Conservation (phyloP, 352 stramenopile genomes). For the Aphanomyces euteiches region DNA sequence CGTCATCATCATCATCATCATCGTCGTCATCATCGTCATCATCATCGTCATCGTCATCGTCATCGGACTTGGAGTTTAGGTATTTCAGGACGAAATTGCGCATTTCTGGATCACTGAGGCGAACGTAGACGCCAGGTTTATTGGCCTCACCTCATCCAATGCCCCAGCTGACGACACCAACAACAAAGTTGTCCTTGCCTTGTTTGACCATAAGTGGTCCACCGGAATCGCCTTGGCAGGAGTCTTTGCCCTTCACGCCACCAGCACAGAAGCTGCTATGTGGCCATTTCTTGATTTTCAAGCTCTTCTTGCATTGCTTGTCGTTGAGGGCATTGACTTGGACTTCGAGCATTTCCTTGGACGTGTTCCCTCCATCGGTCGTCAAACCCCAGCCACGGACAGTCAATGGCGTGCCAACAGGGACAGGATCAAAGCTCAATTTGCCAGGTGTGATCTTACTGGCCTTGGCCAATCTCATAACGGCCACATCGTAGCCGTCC, state of each 20-base stretch:
- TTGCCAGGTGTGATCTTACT: slow-evolving; percentile 41
- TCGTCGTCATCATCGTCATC: not conserved
- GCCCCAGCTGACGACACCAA: slow-evolving; percentile 38
- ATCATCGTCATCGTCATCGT: not conserved
- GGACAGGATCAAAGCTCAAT: slow-evolving; percentile 38
- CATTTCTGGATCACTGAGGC: not conserved
- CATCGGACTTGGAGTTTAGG: not conserved
- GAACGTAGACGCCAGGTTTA: slow-evolving; percentile 19
- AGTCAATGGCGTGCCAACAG: slow-evolving; percentile 44
- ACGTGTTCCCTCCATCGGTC: slow-evolving; percentile 31
- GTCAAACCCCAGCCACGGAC: slow-evolving; percentile 32
- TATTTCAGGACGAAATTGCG: not conserved
- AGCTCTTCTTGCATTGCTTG: slow-evolving; percentile 36
- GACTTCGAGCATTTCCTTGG: slow-evolving; percentile 41
- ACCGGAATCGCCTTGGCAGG: slow-evolving; percentile 37
- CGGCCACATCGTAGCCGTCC: slow-evolving; percentile 51
- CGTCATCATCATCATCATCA: slow-evolving; percentile 15
- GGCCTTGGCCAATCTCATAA: slow-evolving; percentile 44
- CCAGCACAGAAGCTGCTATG: slow-evolving; percentile 57
- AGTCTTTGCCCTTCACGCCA: slow-evolving; percentile 30
- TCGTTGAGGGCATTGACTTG: slow-evolving; percentile 48
- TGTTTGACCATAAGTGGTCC: slow-evolving; percentile 21
- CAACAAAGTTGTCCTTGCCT: slow-evolving; percentile 18
- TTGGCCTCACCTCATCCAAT: slow-evolving; percentile 18
- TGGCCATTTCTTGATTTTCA: slow-evolving; percentile 36